A percentile compares a stretch with the other conserved stretches of the same genome.
Conservation (phyloP, 176 grass and related monocot species). For the Puccinellia tenuiflora region DNA sequence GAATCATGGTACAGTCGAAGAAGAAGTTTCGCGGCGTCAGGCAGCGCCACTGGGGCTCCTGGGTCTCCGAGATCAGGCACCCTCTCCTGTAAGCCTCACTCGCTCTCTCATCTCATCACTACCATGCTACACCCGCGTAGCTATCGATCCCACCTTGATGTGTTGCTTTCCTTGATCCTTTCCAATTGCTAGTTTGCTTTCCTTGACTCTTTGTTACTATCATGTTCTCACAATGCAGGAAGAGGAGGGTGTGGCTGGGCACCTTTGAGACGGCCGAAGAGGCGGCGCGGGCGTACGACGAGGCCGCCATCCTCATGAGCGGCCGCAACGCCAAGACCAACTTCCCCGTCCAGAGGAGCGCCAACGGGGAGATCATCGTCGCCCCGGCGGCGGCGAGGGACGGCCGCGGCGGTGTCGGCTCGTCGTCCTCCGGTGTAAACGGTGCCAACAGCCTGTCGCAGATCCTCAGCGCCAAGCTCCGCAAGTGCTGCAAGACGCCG, state of each 20-base stretch:
- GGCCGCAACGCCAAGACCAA: slow-evolving; percentile 99
- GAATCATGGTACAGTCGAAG: slow-evolving; percentile 80
- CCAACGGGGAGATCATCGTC: slow-evolving; percentile 36
- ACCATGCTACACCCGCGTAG: not conserved
- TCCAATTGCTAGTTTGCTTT: not conserved
- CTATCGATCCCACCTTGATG: not conserved
- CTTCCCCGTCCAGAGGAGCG: slow-evolving; percentile 64
- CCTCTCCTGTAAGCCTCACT: slow-evolving; percentile 79
- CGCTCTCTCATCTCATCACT: not conserved
- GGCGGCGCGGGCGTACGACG: slow-evolving; percentile 91
- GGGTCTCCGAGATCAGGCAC: slow-evolving; percentile 99
- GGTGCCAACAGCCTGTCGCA: slow-evolving; percentile 54
- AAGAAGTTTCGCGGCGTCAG: slow-evolving; percentile 99
- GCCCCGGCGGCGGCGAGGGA: not conserved
- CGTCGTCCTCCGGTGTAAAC: not conserved
- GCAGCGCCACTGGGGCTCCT: slow-evolving; percentile 99
- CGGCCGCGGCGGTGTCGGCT: not conserved
- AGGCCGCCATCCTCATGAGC: slow-evolving; percentile 96
- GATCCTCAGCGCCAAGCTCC: slow-evolving; percentile 95
- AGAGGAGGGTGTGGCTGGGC: slow-evolving; percentile 98
- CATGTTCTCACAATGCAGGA: slow-evolving; percentile 43
- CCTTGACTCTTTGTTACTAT: not conserved
- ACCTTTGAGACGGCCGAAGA: slow-evolving; percentile 99
- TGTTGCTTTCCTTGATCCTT: too few relatives aligned
- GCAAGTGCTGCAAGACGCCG: slow-evolving; percentile 89